Percentiles rank a stretch among this genome's conserved stretches.
Conservation (phyloP, 805 yeast species). For the Ogataea pignaliae region DNA sequence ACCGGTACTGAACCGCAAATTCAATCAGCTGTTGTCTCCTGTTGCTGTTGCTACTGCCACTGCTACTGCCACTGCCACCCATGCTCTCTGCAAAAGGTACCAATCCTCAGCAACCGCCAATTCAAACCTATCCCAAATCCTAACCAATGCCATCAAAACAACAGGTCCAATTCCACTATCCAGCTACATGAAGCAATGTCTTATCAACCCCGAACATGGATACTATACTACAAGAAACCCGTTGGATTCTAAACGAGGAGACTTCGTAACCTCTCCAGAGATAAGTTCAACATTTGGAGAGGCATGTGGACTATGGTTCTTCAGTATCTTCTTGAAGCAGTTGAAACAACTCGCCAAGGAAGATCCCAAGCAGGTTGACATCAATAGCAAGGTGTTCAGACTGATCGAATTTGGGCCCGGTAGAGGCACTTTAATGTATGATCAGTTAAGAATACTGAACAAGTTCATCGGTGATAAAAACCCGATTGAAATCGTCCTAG, state of each 20-base stretch:
- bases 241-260: conserved; percentile 47
- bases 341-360: conserved; percentile 36
- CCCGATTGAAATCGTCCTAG: conserved; percentile 45
- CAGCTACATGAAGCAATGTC: conserved; percentile 75
- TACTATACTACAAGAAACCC: conserved; percentile 79
- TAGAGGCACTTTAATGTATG: conserved; percentile 71
- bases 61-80: no score
- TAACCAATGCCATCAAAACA: conserved; percentile 49
- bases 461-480: conserved; percentile 31
- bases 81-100: background rate
- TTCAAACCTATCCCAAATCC: conserved; percentile 23
- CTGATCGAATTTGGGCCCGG: conserved; percentile 85
- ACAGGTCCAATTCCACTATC: conserved; percentile 77
- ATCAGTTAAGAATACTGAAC: conserved; percentile 47
- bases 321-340: conserved; percentile 53
- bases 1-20: no score
- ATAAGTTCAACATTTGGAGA: conserved; percentile 86
- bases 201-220: conserved; percentile 72
- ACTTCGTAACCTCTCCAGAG: conserved; percentile 83
- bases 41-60: no score
- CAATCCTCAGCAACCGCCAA: conserved; percentile 1
- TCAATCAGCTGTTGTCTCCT: no score
- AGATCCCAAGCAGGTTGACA: conserved; percentile 17
- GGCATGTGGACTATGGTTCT: conserved; percentile 72
- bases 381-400: conserved; percentile 34